Evolutionary conservation across 495 filamentous ascomycete genomes (phyloP).

Genomic region (Penicillium canescens): DNA sequence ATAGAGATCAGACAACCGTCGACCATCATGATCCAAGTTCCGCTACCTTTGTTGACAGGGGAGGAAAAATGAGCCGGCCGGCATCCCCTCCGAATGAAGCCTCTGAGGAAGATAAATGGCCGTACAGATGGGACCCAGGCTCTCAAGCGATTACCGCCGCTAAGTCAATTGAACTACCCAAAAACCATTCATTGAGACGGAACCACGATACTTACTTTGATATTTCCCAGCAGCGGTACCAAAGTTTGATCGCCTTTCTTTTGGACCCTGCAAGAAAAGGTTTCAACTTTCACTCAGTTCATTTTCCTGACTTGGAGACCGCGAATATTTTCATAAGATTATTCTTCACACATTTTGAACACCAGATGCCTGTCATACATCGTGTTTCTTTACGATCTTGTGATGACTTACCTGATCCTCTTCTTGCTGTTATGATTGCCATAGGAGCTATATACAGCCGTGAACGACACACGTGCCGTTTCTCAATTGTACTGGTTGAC

Average conservation of each 20-base stretch:
- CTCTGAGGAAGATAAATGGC: conserved; percentile 12
- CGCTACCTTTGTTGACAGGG: not conserved
- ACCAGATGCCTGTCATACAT: conserved; percentile 8
- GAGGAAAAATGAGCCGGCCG: not conserved
- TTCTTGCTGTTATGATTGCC: conserved; percentile 8
- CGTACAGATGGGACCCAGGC: conserved; percentile 8
- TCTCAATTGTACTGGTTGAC: conserved; percentile 9
- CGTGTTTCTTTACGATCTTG: conserved; percentile 2
- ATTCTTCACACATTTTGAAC: conserved; percentile 7
- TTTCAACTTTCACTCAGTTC: conserved; percentile 6
- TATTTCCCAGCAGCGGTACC: conserved; percentile 2
- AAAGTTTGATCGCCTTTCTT: conserved; percentile 1
- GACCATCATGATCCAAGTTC: not conserved
- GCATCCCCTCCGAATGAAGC: conserved; percentile 8
- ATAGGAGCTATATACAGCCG: conserved; percentile 10
- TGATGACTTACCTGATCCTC: conserved; percentile 4
- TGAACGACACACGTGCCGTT: conserved; percentile 7
- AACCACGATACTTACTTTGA: conserved; percentile 2
- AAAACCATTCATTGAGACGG: conserved; percentile 2
- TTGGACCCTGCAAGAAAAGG: conserved; percentile 4
- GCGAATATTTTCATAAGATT: conserved; percentile 8
- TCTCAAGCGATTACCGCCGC: conserved; percentile 8
- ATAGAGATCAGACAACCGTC: not conserved
- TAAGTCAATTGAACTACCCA: conserved; percentile 4
- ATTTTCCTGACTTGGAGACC: conserved; percentile 3